Evolutionary conservation across 495 filamentous ascomycete species (phyloP), one percentile per base, ranked within the genome.

Genomic region (Aeminium ludgeri): DNA sequence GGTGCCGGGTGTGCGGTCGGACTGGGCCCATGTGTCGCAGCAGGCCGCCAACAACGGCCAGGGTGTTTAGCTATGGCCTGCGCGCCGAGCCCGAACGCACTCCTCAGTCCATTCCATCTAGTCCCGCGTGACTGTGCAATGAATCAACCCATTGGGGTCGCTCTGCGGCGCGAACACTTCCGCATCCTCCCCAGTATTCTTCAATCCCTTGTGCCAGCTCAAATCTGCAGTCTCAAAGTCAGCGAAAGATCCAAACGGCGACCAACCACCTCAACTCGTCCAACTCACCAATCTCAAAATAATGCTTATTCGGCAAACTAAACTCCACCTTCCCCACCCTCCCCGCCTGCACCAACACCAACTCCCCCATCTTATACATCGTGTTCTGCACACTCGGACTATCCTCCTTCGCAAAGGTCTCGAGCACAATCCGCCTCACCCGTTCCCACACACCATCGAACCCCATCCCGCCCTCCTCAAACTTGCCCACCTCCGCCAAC

Each of bases 281-380:
- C 15, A 28, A 68, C 78, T 64, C 67, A 93, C 86, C 80, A 64
- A 95, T 79, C 60, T 95, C 89, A 56, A 95, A 97, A 64, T 93
- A 97, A 60, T 97, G 89, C 65, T 93, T 95, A 64, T 97, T 97
- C 16, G 89, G 89, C 55, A 97, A 65, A 10, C 75, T 70, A 55
- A 94, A 96, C 50, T 78, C 73, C 29, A 86, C 81, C 10, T 70
- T 64, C 31, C 81, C 74, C 8, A 84, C 69, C 58, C 75, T 64
- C 20, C 82, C 74, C 40, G 70, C 84, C 19, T 65, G 72, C 13
- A 67, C 81, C 48, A 97, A 65, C 49, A 97, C 94, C 64, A 80
- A 69, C 58, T 87, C 76, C 43, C 71, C 73, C 89, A 97, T 97
- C 69, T 92, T 87, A 63, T 92, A 96, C 89, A 97, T 94, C 43